Conservation (phyloP, 192 early-diverging fungal genomes). For the Endogone sp. region DNA sequence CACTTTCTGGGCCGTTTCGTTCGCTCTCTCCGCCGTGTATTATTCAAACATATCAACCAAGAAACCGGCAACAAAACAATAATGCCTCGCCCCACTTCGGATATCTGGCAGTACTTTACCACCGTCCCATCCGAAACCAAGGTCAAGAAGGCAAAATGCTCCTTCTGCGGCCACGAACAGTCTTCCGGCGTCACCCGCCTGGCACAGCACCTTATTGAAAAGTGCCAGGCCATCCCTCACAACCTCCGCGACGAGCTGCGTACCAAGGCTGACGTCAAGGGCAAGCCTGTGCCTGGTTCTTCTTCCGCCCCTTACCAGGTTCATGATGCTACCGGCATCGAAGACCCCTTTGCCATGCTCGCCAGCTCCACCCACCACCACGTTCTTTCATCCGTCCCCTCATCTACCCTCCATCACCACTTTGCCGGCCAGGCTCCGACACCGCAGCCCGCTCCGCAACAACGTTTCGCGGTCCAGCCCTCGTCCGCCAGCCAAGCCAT, state of each 20-base stretch:
- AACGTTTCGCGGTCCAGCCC: neutral
- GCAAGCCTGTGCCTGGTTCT: slow-evolving; percentile 2
- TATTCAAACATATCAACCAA: neutral
- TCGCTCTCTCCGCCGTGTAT: neutral
- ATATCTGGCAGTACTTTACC: slow-evolving; percentile 15
- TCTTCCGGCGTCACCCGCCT: slow-evolving; percentile 11
- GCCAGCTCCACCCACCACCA: slow-evolving; percentile 3
- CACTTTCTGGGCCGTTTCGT: too few relatives aligned
- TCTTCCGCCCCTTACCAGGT: neutral
- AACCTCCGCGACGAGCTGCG: slow-evolving; percentile 6
- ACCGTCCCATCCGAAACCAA: slow-evolving; percentile 6
- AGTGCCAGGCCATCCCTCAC: slow-evolving; percentile 2
- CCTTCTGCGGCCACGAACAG: slow-evolving; percentile 14
- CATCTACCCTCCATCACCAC: neutral
- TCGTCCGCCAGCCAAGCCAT: neutral
- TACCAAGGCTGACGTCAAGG: neutral
- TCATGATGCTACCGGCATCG: neutral
- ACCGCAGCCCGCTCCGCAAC: neutral
- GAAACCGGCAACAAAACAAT: neutral
- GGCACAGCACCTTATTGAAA: neutral
- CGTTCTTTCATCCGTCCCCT: neutral
- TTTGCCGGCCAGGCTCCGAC: neutral
- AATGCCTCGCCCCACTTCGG: slow-evolving; percentile 15
- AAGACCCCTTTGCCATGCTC: slow-evolving; percentile 8
- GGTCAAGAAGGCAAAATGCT: slow-evolving; percentile 8